A percentile compares a stretch with the other conserved stretches of the same genome.
phyloP scores from a whole-genome alignment of 306 rosid genomes.

The Neltuma alba region DNA sequence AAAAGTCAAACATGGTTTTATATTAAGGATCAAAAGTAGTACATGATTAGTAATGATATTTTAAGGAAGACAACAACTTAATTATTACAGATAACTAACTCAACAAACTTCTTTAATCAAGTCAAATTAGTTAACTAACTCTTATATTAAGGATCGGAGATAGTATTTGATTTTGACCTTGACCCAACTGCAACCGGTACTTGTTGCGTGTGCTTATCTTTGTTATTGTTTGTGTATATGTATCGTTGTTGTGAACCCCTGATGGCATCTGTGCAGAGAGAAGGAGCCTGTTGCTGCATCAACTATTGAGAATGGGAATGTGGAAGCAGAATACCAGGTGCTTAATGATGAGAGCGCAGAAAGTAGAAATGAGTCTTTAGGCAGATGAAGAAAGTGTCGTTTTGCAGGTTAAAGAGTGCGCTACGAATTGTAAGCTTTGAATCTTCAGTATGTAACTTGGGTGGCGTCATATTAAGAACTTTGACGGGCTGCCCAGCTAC shows the following conservation, averaged over 20 bases:
- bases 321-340: slow-evolving; percentile 39
- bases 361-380: slow-evolving; percentile 30
- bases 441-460: neutral
- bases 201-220: too few species aligned
- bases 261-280: slow-evolving; percentile 39
- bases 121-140: too few species aligned
- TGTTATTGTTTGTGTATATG: neutral
- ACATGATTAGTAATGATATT: too few species aligned
- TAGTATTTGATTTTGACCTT: too few species aligned
- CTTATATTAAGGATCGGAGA: too few species aligned
- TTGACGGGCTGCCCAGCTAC: neutral
- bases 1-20: too few species aligned
- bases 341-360: slow-evolving; percentile 42
- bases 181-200: too few species aligned
- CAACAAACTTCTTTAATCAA: too few species aligned
- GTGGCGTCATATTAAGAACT: neutral
- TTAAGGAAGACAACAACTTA: too few species aligned
- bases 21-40: too few species aligned
- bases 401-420: neutral
- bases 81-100: too few species aligned
- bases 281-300: slow-evolving; percentile 35
- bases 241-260: neutral
- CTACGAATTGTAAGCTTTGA: too few species aligned
- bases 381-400: slow-evolving; percentile 20
- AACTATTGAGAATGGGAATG: slow-evolving; percentile 38